Base-by-base conservation (phyloP, 768 basidiomycete species). In the Glaciozyma antarctica region DNA sequence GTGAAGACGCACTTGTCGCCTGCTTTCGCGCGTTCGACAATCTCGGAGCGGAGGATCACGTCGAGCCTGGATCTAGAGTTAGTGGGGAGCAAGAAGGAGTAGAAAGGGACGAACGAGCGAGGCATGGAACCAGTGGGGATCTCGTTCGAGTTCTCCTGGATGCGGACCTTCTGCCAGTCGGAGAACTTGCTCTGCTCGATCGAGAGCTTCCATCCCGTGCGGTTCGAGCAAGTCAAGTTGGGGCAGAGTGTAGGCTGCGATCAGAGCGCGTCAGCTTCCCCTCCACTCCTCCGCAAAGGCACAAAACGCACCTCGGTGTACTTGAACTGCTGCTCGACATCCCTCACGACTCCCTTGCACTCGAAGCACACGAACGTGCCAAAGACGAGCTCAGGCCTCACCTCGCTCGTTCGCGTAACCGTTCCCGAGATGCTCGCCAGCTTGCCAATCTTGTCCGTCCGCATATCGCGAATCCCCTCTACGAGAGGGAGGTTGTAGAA, bases 111-210 rank as follows among this genome's bases (percentile, higher is more conserved):
- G 66, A 41, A 78, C 78, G 77, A 78, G 41, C 94, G 86, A 34
- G 95, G 95, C 95, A 98, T 99, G 5, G 88, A 90, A 2, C 95
- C 95, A 0, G 94, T 98, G 1, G 95, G 95, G 63, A 99, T 98
- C 78, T 98, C 95, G 32, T 93, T 95, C 15, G 94, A 87, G 73
- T 97, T 98, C 79, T 99, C 95, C 75, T 99, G 95, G 53, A 99
- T 97, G 52, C 95, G 86, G 56, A 98, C 92, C 77, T 97, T 97
- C 77, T 99, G 95, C 95, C 95, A 98, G 75, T 99, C 95, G 0
- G 90, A 89, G 75, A 99, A 99, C 76, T 90, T 93, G 34, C 90
- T 93, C 60, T 86, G 86, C 75, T 98, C 94, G 64, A 98, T 90
- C 75, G 93, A 89, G 49, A 99, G 83, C 74, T 92, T 86, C 93